Percentiles rank a stretch among this genome's conserved stretches.
These are phyloP conservation scores for Lasiosphaeris hirsuta DNA, from an alignment of 495 filamentous ascomycete genomes.

Conservation along the genomic window DNA sequence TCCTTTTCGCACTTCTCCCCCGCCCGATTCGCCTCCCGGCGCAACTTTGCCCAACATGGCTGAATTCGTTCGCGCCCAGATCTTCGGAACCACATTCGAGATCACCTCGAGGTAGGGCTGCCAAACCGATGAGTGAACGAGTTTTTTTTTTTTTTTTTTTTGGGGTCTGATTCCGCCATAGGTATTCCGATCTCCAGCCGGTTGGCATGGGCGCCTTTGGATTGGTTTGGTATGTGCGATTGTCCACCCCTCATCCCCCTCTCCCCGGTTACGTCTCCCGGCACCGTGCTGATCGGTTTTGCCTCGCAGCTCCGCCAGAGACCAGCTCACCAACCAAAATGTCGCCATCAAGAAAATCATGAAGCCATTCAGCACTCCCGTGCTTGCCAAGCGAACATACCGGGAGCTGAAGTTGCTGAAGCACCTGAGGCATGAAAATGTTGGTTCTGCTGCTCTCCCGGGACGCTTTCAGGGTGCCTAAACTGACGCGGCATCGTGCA, in stretches of 20 bases:
- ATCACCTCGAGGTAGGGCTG: conserved; percentile 90
- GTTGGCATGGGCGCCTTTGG: conserved; percentile 99
- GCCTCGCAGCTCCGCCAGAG: conserved; percentile 77
- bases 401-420: conserved; percentile 96
- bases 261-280: background rate
- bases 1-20: conserved; percentile 10
- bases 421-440: conserved; percentile 95
- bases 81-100: conserved; percentile 99
- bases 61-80: conserved; percentile 98
- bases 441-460: conserved; percentile 38
- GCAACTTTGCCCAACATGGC: conserved; percentile 59
- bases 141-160: background rate
- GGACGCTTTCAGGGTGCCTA: background rate
- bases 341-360: conserved; percentile 99
- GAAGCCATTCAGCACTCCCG: conserved; percentile 99
- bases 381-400: conserved; percentile 95
- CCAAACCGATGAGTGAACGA: conserved; percentile 11
- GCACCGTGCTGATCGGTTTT: conserved; percentile 20
- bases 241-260: background rate
- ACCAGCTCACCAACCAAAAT: conserved; percentile 91
- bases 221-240: conserved; percentile 77
- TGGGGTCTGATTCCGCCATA: conserved; percentile 35
- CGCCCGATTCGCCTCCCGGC: background rate
- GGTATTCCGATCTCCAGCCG: conserved; percentile 96
- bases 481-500: conserved; percentile 34